Conservation (phyloP, 164 flowering plant species). For the Warburgia ugandensis region DNA sequence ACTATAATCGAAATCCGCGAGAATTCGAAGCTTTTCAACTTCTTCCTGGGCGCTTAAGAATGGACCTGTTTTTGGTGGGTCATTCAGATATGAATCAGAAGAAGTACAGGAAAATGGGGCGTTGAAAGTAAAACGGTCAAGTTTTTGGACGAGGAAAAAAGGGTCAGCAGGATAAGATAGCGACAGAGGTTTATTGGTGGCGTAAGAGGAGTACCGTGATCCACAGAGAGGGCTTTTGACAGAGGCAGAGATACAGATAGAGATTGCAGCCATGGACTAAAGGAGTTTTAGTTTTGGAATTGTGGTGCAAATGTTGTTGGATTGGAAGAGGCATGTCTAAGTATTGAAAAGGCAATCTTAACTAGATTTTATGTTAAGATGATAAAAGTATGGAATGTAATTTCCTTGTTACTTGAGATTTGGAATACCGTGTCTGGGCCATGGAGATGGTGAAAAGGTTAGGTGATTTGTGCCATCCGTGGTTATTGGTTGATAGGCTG, state of each 20-base stretch:
- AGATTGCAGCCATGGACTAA: not conserved
- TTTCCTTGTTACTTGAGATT: conserved; percentile 3
- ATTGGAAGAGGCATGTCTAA: too few species aligned
- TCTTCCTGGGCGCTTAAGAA: conserved; percentile 40
- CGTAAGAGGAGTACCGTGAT: not conserved
- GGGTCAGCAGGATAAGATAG: not conserved
- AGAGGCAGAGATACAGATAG: not conserved
- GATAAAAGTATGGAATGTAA: not conserved
- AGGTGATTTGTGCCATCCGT: too few species aligned
- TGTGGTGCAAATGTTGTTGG: too few species aligned
- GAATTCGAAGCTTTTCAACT: conserved; percentile 39
- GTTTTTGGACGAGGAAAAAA: not conserved
- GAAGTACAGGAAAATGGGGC: not conserved
- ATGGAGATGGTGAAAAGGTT: too few species aligned
- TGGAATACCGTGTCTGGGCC: conserved; percentile 5
- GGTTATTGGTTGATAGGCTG: too few species aligned
- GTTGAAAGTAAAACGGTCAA: not conserved
- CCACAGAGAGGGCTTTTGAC: not conserved
- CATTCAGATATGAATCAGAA: not conserved
- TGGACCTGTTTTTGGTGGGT: not conserved
- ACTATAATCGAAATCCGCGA: conserved; percentile 36
- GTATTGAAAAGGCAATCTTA: too few species aligned
- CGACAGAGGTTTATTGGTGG: not conserved
- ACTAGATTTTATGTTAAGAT: too few species aligned
- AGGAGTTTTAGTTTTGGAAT: too few species aligned